A percentile compares a stretch with the other conserved stretches of the same genome.
Conservation (phyloP, 2,329 filamentous ascomycete species). For the Phyllosticta paracitricarpa region DNA sequence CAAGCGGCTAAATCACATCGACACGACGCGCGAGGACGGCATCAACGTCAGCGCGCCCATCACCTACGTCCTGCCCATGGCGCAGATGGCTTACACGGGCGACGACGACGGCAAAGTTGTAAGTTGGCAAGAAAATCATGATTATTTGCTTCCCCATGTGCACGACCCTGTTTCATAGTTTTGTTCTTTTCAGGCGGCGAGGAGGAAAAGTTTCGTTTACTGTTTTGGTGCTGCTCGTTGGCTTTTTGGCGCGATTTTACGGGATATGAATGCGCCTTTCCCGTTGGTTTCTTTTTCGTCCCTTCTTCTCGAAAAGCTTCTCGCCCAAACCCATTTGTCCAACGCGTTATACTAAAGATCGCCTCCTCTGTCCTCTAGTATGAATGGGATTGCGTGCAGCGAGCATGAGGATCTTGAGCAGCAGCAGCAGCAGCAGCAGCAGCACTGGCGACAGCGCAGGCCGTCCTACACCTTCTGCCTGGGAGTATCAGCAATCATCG, state of each 20-base stretch:
- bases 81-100: constrained; percentile 78
- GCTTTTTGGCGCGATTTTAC: too few species aligned
- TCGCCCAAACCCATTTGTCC: background rate
- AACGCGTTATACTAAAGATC: constrained; percentile 4
- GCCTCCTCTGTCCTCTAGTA: constrained; percentile 30
- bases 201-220: background rate
- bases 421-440: background rate
- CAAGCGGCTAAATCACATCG: constrained; percentile 71
- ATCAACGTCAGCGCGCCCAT: constrained; percentile 54
- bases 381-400: constrained; percentile 48
- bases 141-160: background rate
- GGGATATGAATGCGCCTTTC: too few species aligned
- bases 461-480: background rate
- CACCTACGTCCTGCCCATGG: constrained; percentile 76
- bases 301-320: background rate
- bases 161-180: background rate
- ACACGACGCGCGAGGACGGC: constrained; percentile 54
- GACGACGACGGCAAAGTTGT: constrained; percentile 81
- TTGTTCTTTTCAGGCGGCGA: background rate
- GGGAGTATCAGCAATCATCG: too few species aligned
- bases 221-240: background rate
- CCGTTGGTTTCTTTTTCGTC: background rate
- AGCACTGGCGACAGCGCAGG: background rate
- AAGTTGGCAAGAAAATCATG: constrained; percentile 1
- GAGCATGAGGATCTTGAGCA: constrained; percentile 21